Percentiles rank a stretch among this genome's conserved stretches.
phyloP scores from a whole-genome alignment of 1,139 yeast species.

The Magnusiomyces ingens region DNA sequence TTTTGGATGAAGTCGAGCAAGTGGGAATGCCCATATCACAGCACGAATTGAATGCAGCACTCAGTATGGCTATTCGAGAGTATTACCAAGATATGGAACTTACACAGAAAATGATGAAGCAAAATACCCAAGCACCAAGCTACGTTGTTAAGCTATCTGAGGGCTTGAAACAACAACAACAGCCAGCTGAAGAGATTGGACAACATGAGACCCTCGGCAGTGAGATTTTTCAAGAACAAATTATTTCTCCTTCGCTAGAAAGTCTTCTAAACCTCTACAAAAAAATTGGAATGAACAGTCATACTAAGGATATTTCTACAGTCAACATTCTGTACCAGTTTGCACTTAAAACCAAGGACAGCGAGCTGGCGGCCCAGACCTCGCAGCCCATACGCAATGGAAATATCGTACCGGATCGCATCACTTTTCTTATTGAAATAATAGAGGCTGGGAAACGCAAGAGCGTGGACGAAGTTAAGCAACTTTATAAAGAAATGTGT shows the following conservation, averaged over 20 bases:
- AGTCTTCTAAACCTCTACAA: slow-evolving; percentile 3
- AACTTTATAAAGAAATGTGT: slow-evolving; percentile 15
- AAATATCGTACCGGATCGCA: slow-evolving; percentile 19
- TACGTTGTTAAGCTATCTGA: neutral
- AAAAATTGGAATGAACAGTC: neutral
- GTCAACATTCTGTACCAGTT: slow-evolving; percentile 19
- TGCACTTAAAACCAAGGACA: slow-evolving; percentile 16
- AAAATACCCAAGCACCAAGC: slow-evolving; percentile 1
- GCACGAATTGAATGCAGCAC: slow-evolving; percentile 20
- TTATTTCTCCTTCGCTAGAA: slow-evolving; percentile 10
- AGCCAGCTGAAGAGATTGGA: neutral
- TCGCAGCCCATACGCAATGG: slow-evolving; percentile 15
- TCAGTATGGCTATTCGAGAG: slow-evolving; percentile 12
- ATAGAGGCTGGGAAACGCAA: slow-evolving; percentile 16
- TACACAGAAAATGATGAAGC: slow-evolving; percentile 4
- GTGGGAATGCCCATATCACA: slow-evolving; percentile 23
- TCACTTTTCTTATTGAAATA: slow-evolving; percentile 20
- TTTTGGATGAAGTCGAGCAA: slow-evolving; percentile 20
- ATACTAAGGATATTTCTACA: slow-evolving; percentile 15
- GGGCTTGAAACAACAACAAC: neutral
- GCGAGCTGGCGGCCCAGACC: slow-evolving; percentile 12
- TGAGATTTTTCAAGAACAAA: neutral
- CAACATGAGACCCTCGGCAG: neutral
- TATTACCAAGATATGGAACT: neutral
- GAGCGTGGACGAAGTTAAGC: slow-evolving; percentile 17